Percentiles rank a stretch among this genome's conserved stretches.
phyloP scores from a whole-genome alignment of 202 grass and related monocot genomes.

The Setaria italica region DNA sequence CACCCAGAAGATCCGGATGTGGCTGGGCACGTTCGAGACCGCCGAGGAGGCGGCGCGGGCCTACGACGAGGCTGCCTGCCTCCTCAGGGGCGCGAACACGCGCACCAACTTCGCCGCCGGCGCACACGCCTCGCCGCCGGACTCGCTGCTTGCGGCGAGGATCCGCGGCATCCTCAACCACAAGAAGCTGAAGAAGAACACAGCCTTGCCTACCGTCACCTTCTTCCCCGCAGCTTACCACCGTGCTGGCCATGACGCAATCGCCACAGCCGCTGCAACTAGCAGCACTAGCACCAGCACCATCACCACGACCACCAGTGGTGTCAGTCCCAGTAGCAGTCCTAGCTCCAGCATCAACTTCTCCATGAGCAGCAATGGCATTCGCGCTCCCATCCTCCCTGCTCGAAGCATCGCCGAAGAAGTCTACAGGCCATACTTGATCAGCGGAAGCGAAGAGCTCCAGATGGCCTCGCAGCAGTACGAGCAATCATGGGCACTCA shows the following conservation, averaged over 20 bases:
- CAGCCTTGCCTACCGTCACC: background rate
- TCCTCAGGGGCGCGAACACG: conserved; percentile 88
- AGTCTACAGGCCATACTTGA: conserved; percentile 48
- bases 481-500: conserved; percentile 45
- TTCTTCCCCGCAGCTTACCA: background rate
- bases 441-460: conserved; percentile 43
- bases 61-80: conserved; percentile 88
- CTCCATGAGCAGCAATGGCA: conserved; percentile 32
- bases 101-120: conserved; percentile 81
- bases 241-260: background rate
- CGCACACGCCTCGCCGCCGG: background rate
- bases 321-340: conserved; percentile 28
- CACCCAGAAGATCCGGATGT: conserved; percentile 88
- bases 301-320: background rate
- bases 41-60: conserved; percentile 80
- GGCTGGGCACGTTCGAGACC: conserved; percentile 94
- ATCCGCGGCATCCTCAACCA: conserved; percentile 71
- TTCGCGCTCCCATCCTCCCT: conserved; percentile 6
- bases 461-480: conserved; percentile 33
- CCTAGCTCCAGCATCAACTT: conserved; percentile 54
- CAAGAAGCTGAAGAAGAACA: conserved; percentile 75
- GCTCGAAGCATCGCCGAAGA: conserved; percentile 35
- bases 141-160: conserved; percentile 61
- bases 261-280: background rate
- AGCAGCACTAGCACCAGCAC: conserved; percentile 25